Percentiles rank a stretch among this genome's conserved stretches.
These are phyloP conservation scores for barley (Hordeum vulgare) DNA, from an alignment of 176 grass and related monocot genomes.

Conservation along the genomic window MorexV3_pseudomolecules_assembly NC_058521.1:481077796-481078295, in stretches of 20 bases:
- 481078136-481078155: slow-evolving; percentile 56
- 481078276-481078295: slow-evolving; percentile 32
- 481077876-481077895: not conserved
- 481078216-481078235: slow-evolving; percentile 74
- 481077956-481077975: not conserved
- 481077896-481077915: not conserved
- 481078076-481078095: not conserved
- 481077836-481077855: not conserved
- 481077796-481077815: not conserved
- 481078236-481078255: slow-evolving; percentile 65
- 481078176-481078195: slow-evolving; percentile 80
- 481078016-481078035: not conserved
- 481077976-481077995: not conserved
- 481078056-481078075: not conserved
- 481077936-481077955: not conserved
- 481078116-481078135: slow-evolving; percentile 61
- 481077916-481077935: not conserved
- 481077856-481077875: not conserved
- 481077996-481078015: not conserved
- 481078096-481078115: slow-evolving; percentile 81
- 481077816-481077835: not conserved
- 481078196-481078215: slow-evolving; percentile 87
- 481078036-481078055: not conserved
- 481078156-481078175: slow-evolving; percentile 68
- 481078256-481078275: slow-evolving; percentile 65